Conservation (phyloP, 2,329 filamentous ascomycete species). For the Sarocladium kiliense region DNA sequence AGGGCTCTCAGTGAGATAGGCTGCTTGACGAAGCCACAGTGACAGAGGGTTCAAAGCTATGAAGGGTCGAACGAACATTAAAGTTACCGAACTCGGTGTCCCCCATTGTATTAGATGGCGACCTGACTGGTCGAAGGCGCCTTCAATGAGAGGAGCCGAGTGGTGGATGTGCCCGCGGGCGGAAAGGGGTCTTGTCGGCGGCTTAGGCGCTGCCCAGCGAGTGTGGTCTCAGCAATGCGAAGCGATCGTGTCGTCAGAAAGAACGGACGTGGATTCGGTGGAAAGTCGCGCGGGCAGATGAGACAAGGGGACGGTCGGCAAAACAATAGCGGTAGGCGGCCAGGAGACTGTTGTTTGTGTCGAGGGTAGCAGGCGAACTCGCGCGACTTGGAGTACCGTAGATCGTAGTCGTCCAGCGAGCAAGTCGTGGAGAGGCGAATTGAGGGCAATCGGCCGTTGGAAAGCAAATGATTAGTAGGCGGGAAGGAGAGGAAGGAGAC, state of each 20-base stretch:
- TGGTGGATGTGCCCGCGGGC: background rate
- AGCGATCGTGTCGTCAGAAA: background rate
- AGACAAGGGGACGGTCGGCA: background rate
- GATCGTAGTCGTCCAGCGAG: background rate
- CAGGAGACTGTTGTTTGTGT: background rate
- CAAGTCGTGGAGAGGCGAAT: background rate
- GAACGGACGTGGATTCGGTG: background rate
- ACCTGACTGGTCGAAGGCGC: background rate
- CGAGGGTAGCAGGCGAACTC: no score
- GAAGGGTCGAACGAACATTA: slow-evolving; percentile 34
- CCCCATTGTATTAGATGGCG: slow-evolving; percentile 40
- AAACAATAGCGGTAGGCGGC: background rate
- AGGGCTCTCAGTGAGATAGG: slow-evolving; percentile 8
- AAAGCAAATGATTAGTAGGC: background rate
- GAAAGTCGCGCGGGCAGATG: background rate
- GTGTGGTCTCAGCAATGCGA: background rate
- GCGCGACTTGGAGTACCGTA: no score
- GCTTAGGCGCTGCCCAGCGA: background rate
- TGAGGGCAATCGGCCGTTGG: background rate
- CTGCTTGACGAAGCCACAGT: background rate
- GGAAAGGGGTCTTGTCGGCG: background rate
- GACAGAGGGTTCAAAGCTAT: background rate
- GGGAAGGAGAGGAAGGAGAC: background rate
- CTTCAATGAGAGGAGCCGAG: background rate
- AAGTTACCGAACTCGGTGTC: slow-evolving; percentile 59